Evolutionary conservation across 208 protist species (phyloP), one percentile per base, ranked within the genome.

Genomic region (Lotmaria passim): DNA sequence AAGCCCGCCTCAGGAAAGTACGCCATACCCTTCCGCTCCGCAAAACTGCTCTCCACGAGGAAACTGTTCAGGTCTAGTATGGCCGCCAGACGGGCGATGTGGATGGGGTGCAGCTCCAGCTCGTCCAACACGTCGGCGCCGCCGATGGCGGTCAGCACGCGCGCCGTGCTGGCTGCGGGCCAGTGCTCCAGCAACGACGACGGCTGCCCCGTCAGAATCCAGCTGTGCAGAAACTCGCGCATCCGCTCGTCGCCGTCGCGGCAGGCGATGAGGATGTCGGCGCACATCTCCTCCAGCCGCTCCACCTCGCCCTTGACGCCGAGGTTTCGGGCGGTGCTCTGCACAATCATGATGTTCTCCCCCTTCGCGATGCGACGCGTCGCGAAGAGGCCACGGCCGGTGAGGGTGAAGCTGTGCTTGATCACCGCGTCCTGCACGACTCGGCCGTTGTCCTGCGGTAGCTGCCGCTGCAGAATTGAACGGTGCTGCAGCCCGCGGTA

Each of bases 1-100:
- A 93, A 94, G 17, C 86, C 91, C 0, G 91, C 91, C 73, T 94
- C 88, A 7, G 91, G 88, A 57, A 93, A 96, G 81, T 96, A 96
- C 12, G 85, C 91, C 86, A 93, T 93, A 31, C 91, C 91, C 48
- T 91, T 94, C 8, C 89, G 86, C 72, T 93, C 85, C 34, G 85
- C 86, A 43, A 86, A 91, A 59, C 62, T 92, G 47, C 85, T 91
- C 66, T 96, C 88, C 30, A 96, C 89, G 14, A 94, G 85, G 51
- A 96, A 93, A 61, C 85, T 90, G 75, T 94, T 94, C 73, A 96
- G 51, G 71, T 96, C 91, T 5, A 96, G 75, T 21, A 94, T 87
- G 47, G 91, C 86, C 4, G 87, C 88, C 11, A 96, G 55, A n/a
- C 89, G 85, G 6, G 86, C 87, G 46, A 96, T 85, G 75, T 96